phyloP scores from a whole-genome alignment of 257 asterid species.

The Solanum neorickii region DNA sequence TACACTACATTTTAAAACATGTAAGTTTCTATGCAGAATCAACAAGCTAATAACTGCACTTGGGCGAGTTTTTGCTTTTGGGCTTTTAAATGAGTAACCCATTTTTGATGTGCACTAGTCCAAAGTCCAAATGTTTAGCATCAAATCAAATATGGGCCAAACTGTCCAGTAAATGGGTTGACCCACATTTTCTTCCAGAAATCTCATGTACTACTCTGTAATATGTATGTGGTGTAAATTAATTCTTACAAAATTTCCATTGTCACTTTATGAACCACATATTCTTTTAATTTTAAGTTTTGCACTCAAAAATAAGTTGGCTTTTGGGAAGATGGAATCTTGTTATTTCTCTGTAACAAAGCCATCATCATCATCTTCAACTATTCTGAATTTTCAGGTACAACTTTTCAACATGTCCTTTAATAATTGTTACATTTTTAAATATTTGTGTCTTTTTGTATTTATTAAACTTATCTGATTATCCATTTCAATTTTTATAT shows the following conservation, averaged over 20 bases:
- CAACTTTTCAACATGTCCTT: neutral
- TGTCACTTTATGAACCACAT: neutral
- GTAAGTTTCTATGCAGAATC: neutral
- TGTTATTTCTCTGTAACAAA: conserved; percentile 15
- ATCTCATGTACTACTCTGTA: neutral
- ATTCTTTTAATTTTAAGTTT: neutral
- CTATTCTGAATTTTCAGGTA: conserved; percentile 25
- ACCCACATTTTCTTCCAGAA: neutral
- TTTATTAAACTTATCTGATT: neutral
- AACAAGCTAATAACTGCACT: neutral
- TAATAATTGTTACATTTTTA: neutral
- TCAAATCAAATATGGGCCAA: neutral
- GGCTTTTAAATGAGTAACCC: neutral
- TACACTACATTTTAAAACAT: neutral
- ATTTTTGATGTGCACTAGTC: neutral
- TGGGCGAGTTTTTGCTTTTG: neutral
- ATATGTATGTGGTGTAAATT: conserved; percentile 9
- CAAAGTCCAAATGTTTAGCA: neutral
- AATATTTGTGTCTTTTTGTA: neutral
- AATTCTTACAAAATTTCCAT: neutral
- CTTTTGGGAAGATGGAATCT: conserved; percentile 29
- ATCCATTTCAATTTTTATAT: neutral
- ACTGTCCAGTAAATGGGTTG: neutral
- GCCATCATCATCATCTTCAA: conserved; percentile 20
- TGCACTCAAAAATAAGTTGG: neutral